Evolutionary conservation across 2,329 filamentous ascomycete genomes (phyloP).

Genomic region (Niveomyces coronatus): DNA sequence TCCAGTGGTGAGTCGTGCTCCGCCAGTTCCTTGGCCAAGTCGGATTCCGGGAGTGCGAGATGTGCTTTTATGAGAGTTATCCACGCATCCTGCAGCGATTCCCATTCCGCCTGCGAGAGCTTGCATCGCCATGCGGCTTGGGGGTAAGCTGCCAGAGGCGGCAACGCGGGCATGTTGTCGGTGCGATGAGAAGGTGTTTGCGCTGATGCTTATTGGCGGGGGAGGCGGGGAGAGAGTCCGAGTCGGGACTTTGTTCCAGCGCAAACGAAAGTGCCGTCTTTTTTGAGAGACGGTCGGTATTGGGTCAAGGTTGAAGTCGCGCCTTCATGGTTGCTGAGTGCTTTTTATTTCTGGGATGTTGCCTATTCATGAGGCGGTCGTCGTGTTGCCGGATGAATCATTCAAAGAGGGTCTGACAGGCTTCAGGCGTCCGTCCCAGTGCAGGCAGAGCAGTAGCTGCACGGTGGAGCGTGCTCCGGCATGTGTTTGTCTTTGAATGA

Average conservation of each 20-base stretch:
- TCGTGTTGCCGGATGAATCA: slow-evolving; percentile 10
- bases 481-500: too few species aligned
- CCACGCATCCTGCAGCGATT: slow-evolving; percentile 69
- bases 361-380: slow-evolving; percentile 2
- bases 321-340: slow-evolving; percentile 4
- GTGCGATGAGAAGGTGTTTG: slow-evolving; percentile 1
- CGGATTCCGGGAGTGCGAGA: slow-evolving; percentile 44
- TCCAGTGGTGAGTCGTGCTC: slow-evolving; percentile 46
- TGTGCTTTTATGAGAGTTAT: slow-evolving; percentile 55
- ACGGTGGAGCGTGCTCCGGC: too few species aligned
- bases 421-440: not conserved
- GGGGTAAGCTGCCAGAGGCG: slow-evolving; percentile 70
- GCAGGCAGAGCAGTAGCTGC: not conserved
- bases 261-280: too few species aligned
- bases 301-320: slow-evolving; percentile 5
- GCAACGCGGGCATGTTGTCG: slow-evolving; percentile 39
- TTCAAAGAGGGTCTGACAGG: slow-evolving; percentile 10
- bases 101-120: slow-evolving; percentile 64
- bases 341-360: not conserved
- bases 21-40: slow-evolving; percentile 40
- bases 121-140: slow-evolving; percentile 53
- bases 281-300: not conserved
- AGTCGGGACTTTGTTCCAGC: too few species aligned
- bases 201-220: not conserved
- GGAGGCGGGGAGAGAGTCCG: too few species aligned